phyloP scores from a whole-genome alignment of 495 filamentous ascomycete genomes.

The Tuber magnatum region DNA sequence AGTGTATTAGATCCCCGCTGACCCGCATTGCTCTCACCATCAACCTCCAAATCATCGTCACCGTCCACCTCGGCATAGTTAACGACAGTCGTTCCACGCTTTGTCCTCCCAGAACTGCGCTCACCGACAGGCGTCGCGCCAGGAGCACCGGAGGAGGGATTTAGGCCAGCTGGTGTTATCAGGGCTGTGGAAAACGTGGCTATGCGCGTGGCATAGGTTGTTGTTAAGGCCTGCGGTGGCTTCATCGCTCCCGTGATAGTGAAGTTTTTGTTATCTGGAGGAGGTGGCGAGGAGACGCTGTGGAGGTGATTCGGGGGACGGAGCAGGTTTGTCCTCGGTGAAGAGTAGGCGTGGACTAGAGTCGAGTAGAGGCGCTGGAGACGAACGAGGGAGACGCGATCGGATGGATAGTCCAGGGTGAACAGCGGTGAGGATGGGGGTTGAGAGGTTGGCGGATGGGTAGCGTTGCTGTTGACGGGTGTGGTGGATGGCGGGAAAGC shows the following conservation, averaged over 20 bases:
- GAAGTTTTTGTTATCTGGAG: constrained; percentile 6
- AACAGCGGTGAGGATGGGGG: constrained; percentile 21
- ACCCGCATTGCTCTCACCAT: constrained; percentile 54
- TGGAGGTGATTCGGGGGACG: constrained; percentile 13
- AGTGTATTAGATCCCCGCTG: constrained; percentile 15
- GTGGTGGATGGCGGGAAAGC: background rate
- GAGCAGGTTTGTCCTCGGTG: constrained; percentile 4
- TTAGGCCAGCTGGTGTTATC: constrained; percentile 75
- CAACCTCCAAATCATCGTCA: constrained; percentile 91
- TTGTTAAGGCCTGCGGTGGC: constrained; percentile 78
- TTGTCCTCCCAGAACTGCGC: constrained; percentile 76
- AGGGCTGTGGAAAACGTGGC: constrained; percentile 81
- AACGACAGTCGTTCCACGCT: constrained; percentile 89
- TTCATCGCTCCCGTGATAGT: constrained; percentile 23
- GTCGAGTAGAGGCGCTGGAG: constrained; percentile 26
- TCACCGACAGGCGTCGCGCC: constrained; percentile 53
- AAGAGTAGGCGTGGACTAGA: constrained; percentile 1
- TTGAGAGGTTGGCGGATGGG: constrained; percentile 17
- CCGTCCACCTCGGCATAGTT: constrained; percentile 96
- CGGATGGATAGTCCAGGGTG: constrained; percentile 15
- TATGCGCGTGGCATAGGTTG: constrained; percentile 84
- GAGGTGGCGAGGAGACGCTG: constrained; percentile 9
- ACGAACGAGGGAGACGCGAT: constrained; percentile 21
- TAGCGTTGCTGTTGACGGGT: constrained; percentile 28
- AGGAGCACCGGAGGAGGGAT: constrained; percentile 49